These are phyloP conservation scores for Penicillium polonicum DNA, from an alignment of 2,329 filamentous ascomycete species.

Conservation along the genomic window DNA sequence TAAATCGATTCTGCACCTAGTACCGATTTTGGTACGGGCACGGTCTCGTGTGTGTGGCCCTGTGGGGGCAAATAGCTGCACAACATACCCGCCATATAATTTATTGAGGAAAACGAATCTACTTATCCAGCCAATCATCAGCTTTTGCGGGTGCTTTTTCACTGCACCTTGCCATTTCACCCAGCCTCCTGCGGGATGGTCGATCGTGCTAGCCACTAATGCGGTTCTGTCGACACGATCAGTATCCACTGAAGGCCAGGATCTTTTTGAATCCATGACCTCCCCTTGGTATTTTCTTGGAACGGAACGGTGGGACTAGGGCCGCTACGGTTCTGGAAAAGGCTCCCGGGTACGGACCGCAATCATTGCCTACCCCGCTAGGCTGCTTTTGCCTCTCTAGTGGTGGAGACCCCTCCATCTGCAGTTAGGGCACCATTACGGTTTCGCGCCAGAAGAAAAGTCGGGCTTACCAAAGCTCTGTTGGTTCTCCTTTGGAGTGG, in stretches of 20 bases:
- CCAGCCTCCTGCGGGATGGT: slow-evolving; percentile 33
- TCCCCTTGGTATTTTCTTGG: neutral
- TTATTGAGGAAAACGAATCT: slow-evolving; percentile 11
- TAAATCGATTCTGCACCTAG: slow-evolving; percentile 8
- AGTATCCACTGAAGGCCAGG: slow-evolving; percentile 13
- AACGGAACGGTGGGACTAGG: neutral
- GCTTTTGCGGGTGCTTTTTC: slow-evolving; percentile 16
- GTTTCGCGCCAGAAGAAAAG: neutral
- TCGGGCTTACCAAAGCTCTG: neutral
- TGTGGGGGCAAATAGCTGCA: slow-evolving; percentile 19
- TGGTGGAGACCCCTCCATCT: slow-evolving; percentile 9
- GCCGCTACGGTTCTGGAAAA: slow-evolving; percentile 22
- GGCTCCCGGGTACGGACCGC: slow-evolving; percentile 24
- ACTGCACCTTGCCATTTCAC: slow-evolving; percentile 25
- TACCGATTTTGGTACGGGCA: slow-evolving; percentile 15
- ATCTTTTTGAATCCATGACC: slow-evolving; percentile 16
- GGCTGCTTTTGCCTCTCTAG: slow-evolving; percentile 16
- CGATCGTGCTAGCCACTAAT: slow-evolving; percentile 26
- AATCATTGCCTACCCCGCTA: slow-evolving; percentile 15
- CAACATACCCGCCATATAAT: slow-evolving; percentile 22
- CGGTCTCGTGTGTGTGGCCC: slow-evolving; percentile 15
- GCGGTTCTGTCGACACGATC: slow-evolving; percentile 19
- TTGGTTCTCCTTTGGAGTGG: neutral
- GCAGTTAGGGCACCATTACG: slow-evolving; percentile 13
- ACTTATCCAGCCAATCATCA: slow-evolving; percentile 16